phyloP scores from a whole-genome alignment of 768 basidiomycete genomes.

The Guyanaporus albipodus region DNA sequence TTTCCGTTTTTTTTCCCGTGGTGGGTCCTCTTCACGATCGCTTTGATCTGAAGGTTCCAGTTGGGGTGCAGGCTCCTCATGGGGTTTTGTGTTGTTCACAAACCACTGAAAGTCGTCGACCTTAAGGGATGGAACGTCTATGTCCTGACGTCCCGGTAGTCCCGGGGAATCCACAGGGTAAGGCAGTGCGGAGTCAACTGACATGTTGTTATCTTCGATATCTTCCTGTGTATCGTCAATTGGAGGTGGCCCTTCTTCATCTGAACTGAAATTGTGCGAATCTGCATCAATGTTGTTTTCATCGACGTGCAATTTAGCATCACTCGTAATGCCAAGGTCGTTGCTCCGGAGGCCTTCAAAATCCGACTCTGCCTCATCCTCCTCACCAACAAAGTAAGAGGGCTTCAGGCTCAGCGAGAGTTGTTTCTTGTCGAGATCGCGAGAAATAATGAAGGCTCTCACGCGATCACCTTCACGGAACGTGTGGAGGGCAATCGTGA shows the following conservation, averaged over 20 bases:
- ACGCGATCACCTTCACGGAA: conserved; percentile 88
- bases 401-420: conserved; percentile 83
- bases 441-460: conserved; percentile 67
- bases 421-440: conserved; percentile 77
- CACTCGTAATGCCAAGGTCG: conserved; percentile 31
- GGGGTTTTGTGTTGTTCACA: conserved; percentile 33
- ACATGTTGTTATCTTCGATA: conserved; percentile 22
- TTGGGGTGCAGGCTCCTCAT: conserved; percentile 34
- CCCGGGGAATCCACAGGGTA: not conserved
- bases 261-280: conserved; percentile 3
- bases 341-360: conserved; percentile 25
- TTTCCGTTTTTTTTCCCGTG: conserved; percentile 59
- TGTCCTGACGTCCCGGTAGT: not conserved
- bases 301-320: conserved; percentile 24
- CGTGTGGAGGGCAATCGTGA: conserved; percentile 66
- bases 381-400: conserved; percentile 74
- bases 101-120: conserved; percentile 76
- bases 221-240: conserved; percentile 11
- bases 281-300: conserved; percentile 14
- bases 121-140: conserved; percentile 38
- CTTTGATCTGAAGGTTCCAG: conserved; percentile 45
- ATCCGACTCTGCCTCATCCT: conserved; percentile 36
- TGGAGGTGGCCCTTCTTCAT: conserved; percentile 21
- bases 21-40: conserved; percentile 12
- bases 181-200: conserved; percentile 3